Base-by-base conservation (phyloP, 352 stramenopile genomes). In the Albugo candida region DNA sequence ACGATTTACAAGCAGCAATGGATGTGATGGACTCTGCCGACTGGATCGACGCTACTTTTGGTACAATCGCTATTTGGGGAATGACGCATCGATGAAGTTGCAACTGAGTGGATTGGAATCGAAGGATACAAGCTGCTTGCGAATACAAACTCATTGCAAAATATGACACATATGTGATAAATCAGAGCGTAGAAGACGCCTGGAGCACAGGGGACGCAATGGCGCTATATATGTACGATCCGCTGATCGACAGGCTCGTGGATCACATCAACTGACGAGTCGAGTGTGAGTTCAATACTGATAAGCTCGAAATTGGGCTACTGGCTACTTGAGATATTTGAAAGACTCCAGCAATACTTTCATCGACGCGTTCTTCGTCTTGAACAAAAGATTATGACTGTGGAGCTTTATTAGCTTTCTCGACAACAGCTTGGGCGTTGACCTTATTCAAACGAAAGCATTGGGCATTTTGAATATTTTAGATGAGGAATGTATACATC, bases 151-250 rank as follows among this genome's bases (percentile, higher is more conserved):
- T 83, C 79, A 39, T 65, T 88, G 52, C 53, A 74, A 42, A 92
- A 46, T 81, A 95, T 38, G 92, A 97, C 53, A 69, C 67, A 45
- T 80, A 96, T 49, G 80, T 77, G 17, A 83, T 93, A 44, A 70
- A 65, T 17, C 53, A 84, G 49, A 56, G 61, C 48, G 70, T 72
- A 0, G 70, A 81, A 24, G 73, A 63, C 1, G 79, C 81, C 24
- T 69, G 83, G 42, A 96, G 96, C 62, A 88, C 80, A 5, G 66
- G 88, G 41, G 91, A 97, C 48, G 92, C 93, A 11, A 60, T 98
- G 5, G 87, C 92, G 34, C 96, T 97, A 27, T 93, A 89, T 41
- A 64, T 96, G 5, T 99, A 98, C 56, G 81, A 71, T 19, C 85
- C 87, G 36, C 63, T 98, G 13, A 98, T 99, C 37, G 71, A 92